Conservation (phyloP, 2,329 filamentous ascomycete genomes). For the Fusarium sp. region DNA sequence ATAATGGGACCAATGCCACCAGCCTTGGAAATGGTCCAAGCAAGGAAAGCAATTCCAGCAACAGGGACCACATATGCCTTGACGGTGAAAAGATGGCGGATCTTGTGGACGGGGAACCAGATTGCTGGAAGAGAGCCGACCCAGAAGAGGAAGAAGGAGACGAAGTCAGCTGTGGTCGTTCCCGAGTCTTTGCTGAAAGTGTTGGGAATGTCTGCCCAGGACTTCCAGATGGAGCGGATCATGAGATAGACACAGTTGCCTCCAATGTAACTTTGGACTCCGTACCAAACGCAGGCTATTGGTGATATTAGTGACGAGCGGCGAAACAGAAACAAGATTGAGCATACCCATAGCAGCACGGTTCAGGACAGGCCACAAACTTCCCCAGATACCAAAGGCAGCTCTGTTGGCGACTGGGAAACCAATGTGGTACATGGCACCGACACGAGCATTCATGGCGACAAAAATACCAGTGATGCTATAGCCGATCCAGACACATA, state of each 20-base stretch:
- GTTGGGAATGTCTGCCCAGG: conserved; percentile 71
- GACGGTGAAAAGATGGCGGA: conserved; percentile 88
- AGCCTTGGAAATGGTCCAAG: conserved; percentile 84
- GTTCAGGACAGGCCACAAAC: conserved; percentile 88
- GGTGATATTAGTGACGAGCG: conserved; percentile 17
- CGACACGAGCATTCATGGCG: conserved; percentile 80
- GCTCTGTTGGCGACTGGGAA: conserved; percentile 82
- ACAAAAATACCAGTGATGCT: conserved; percentile 78
- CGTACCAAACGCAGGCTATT: conserved; percentile 82
- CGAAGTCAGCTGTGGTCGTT: conserved; percentile 76
- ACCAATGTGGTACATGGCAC: conserved; percentile 85
- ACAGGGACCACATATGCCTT: conserved; percentile 85
- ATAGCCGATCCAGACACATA: conserved; percentile 90
- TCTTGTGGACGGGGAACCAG: conserved; percentile 88
- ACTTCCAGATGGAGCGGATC: conserved; percentile 84
- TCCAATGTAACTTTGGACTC: conserved; percentile 85
- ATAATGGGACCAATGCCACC: conserved; percentile 86
- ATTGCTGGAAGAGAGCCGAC: conserved; percentile 79
- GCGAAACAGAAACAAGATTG: not conserved
- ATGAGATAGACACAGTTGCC: conserved; percentile 86
- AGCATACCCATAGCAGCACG: conserved; percentile 75
- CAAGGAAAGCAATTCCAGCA: conserved; percentile 85
- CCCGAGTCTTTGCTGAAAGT: conserved; percentile 69
- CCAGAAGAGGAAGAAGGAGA: conserved; percentile 90
- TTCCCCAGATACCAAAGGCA: conserved; percentile 89